Evolutionary conservation across 2,329 filamentous ascomycete genomes (phyloP), one percentile per base, ranked within the genome.

Genomic region (Bipolaris sorokiniana): DNA sequence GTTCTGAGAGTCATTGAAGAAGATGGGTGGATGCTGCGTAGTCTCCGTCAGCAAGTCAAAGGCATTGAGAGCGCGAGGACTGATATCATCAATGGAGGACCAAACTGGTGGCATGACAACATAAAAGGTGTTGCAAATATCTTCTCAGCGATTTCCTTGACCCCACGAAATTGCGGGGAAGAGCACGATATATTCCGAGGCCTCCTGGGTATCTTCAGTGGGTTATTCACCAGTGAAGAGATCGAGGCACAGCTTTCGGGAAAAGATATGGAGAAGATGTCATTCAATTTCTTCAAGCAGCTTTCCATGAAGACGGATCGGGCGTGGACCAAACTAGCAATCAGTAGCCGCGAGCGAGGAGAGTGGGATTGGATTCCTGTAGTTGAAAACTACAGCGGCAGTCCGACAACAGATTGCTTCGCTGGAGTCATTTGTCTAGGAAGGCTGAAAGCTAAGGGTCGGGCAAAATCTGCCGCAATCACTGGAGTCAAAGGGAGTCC

Each of bases 291-390:
- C 10, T 55, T 55, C 33, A 41, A 40, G 10, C 40, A 33, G 7
- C 16, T 55, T 2, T 55, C 52, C 11, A 50, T 4, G 15, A 46
- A 50, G 23, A 50, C 52, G 13, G 7, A 23, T 1, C 33, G 18
- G 7, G 52, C 52, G 7, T 55, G 52, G 52, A 55, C 52, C 22
- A 55, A 55, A 26, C 16, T 55, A 11, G 52, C 52, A 9, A 50
- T 55, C 33, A 55, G 52, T 23, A 55, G 47, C 40, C 20, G 38
- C 3, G 47, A 50, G 16, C 31, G 52, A 18, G 41, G 47, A 15
- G 52, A 55, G 15, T 55, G 52, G 52, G 40, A 50, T 23, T 55
- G 52, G 52, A 55, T 55, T 20, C 52, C 52, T 6, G 46, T 55
- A 20, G 40, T 50, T 4, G 52, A 50, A 16, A 50, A 50, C 23